Percentiles rank a stretch among this genome's conserved stretches.
These are phyloP conservation scores for Fusarium chaquense DNA, from an alignment of 2,329 filamentous ascomycete species.

Conservation along the genomic window DNA sequence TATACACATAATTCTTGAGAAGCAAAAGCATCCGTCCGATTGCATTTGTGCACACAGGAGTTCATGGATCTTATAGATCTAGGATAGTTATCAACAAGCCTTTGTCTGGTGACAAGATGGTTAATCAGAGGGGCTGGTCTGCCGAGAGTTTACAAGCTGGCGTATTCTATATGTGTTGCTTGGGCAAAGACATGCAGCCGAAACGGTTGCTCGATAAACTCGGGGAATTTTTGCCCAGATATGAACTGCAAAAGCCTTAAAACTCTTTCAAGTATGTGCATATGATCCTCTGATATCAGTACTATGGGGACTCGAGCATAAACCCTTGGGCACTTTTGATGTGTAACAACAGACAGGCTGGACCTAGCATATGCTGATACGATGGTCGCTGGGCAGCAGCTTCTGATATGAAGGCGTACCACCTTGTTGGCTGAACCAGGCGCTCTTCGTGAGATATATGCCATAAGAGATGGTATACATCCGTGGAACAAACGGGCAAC, in stretches of 20 bases:
- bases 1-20: accelerated
- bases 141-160: not conserved
- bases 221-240: not conserved
- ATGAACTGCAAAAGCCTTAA: not conserved
- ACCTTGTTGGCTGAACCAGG: not conserved
- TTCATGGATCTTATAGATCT: too few species aligned
- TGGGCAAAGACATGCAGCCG: not conserved
- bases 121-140: too few species aligned
- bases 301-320: not conserved
- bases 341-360: not conserved
- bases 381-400: not conserved
- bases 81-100: not conserved
- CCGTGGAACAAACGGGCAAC: not conserved
- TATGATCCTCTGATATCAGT: not conserved
- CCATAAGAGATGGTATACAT: not conserved
- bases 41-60: not conserved
- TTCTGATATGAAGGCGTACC: not conserved
- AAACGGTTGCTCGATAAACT: not conserved
- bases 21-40: not conserved
- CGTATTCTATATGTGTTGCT: not conserved
- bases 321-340: not conserved
- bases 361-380: not conserved
- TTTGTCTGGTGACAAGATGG: not conserved
- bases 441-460: too few species aligned
- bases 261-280: not conserved